Evolutionary conservation across 2,329 filamentous ascomycete species (phyloP).

Genomic region (Podosphaera xanthii): DNA sequence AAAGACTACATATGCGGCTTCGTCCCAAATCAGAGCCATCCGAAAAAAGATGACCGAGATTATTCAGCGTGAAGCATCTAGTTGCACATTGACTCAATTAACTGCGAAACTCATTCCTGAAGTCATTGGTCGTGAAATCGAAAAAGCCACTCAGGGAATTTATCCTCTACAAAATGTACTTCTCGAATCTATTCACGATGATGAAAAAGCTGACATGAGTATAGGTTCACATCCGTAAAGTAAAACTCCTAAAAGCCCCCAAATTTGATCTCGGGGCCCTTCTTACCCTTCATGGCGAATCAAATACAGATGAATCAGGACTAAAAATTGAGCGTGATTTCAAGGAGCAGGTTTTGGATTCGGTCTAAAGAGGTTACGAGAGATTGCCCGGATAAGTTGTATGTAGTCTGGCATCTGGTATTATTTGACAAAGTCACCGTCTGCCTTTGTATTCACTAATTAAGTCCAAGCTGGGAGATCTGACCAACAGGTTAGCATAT

Average conservation of each 20-base stretch:
- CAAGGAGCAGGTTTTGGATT: conserved; percentile 91
- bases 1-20: conserved; percentile 97
- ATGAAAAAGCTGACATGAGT: conserved; percentile 5
- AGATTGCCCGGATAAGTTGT: not conserved
- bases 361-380: conserved; percentile 42
- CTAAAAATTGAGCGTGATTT: conserved; percentile 99
- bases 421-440: too few species aligned
- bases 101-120: conserved; percentile 98
- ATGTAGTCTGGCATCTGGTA: not conserved
- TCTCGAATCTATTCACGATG: conserved; percentile 10
- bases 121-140: conserved; percentile 97
- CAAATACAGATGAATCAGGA: conserved; percentile 81
- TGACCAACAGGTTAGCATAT: too few species aligned
- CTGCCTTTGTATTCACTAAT: too few species aligned
- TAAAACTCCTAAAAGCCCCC: conserved; percentile 95
- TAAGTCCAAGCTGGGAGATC: too few species aligned
- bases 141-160: conserved; percentile 98
- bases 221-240: conserved; percentile 98
- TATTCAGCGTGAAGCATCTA: conserved; percentile 85
- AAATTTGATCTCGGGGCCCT: conserved; percentile 98
- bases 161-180: conserved; percentile 97
- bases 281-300: conserved; percentile 94
- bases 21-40: conserved; percentile 93
- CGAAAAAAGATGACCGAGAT: conserved; percentile 99
- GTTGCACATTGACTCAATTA: conserved; percentile 86